Base-by-base conservation (phyloP, 1,284 basidiomycete genomes). In the Fomitopsis palustris region DNA sequence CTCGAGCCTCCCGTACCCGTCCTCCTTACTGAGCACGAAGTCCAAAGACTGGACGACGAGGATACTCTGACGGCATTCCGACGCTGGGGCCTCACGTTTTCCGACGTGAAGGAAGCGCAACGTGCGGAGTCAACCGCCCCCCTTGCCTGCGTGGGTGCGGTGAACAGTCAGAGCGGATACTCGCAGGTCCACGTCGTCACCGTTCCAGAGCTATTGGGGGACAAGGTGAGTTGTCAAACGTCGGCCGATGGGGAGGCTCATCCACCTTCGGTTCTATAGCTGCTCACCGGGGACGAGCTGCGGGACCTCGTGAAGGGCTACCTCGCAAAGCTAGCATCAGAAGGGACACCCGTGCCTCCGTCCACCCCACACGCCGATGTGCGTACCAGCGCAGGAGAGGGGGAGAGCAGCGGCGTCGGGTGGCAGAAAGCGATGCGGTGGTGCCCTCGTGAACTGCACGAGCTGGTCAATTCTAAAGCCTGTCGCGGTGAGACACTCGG, bases 401-500 rank as follows among this genome's bases (percentile, higher is more conserved):
- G 14, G 9, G n/a, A 35, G 31, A 19, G n/a, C 29, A 8, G 29
- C 17, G 17, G 19, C n/a, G 75, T 77, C 74, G 45, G 69, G 60
- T 95, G 92, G 93, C 75, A 88, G 57, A 82, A 81, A 63, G 85
- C 86, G 33, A 72, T 95, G 54, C 83, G 90, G 31, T 86, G 84
- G 79, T 94, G 91, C 73, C 95, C 95, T 9, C 79, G 78, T 52
- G 85, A 83, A 58, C 79, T 97, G 56, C 71, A 95, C 12, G 90
- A 95, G 49, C 75, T 98, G 61, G 80, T 94, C 61, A 95, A 96
- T 73, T 96, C 93, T 5, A 95, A 93, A 73, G 95, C 95, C 14
- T 98, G 95, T 69, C 81, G 95, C 77, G 93, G 95, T 88, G 68
- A 79, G 70, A 29, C 54, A 52, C 31, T 43, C 55, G 14, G 1